A percentile compares a stretch with the other conserved stretches of the same genome.
Conservation (phyloP, 208 protist genomes). For the Acanthamoeba royreba region DNA sequence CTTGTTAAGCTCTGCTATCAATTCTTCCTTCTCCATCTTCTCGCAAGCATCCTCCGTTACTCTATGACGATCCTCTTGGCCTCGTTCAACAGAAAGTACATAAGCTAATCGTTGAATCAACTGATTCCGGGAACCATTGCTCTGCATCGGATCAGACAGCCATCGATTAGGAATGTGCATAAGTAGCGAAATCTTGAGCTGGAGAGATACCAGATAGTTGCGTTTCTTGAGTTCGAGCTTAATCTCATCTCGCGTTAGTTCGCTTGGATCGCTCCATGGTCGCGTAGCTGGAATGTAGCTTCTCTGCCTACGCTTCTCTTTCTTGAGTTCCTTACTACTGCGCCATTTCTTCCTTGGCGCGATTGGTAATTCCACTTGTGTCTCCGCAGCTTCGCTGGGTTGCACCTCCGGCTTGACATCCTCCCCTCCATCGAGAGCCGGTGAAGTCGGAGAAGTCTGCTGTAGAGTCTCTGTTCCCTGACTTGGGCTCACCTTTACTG, state of each 20-base stretch:
- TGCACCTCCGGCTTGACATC: no score
- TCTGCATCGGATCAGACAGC: background rate
- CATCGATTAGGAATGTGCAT: background rate
- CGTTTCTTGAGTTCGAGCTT: slow-evolving; percentile 1
- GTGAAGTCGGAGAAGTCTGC: no score
- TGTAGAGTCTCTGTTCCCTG: no score
- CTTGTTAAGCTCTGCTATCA: background rate
- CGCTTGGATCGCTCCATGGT: background rate
- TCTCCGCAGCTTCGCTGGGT: background rate
- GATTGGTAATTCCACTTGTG: no score
- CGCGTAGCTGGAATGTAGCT: background rate
- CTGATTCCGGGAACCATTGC: background rate
- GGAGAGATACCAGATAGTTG: background rate
- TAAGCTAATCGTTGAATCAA: background rate
- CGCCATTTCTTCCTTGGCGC: background rate
- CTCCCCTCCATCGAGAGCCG: no score
- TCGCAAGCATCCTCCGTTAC: background rate
- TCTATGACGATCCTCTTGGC: background rate
- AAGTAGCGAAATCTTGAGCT: no score
- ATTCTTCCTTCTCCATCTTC: background rate
- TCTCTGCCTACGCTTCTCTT: background rate
- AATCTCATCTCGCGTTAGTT: background rate
- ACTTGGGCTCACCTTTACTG: no score
- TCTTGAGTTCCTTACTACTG: background rate
- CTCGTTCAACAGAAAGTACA: background rate